Base-by-base conservation (phyloP, 73 alveolate species). In the Blepharisma japonicum region DNA sequence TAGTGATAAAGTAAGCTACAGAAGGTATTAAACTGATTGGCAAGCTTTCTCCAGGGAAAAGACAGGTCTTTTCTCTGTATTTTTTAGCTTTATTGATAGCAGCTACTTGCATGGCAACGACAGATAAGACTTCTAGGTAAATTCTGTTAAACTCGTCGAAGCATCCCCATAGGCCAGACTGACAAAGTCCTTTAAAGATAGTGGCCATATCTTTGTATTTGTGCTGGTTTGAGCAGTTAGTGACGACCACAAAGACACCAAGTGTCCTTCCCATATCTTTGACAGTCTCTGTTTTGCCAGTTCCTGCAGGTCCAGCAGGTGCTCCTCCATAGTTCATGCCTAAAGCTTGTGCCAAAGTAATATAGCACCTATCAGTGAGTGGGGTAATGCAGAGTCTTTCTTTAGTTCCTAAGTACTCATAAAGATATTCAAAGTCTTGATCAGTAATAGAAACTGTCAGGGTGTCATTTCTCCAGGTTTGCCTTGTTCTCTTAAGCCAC, bases 251-350 rank as follows among this genome's bases (percentile, higher is more conserved):
- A 91, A 94, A 97, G 38, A 95, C 97, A 61, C 99, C 99, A 87
- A 98, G 84, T 6, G 99, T 95, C 80, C 99, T 90, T 55, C 98
- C 99, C 92, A 98, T 91, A 91, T 95, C 99, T 88, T 97, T 98
- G 68, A 96, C 99, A 61, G 99, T 98, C 86, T 97, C 99, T 48
- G 99, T 98, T 89, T 98, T 98, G 23, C 99, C 99, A 3, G 99
- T 97, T 48, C 99, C 99, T 23, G 99, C 99, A 11, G 99, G 99
- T 7, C 99, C 99, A 2, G 99, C 99, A 14, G 99, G 99, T 48
- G 99, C 99, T 25, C 99, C 99, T 25, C 99, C 99, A 86, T 96
- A 98, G 86, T 87, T 96, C 99, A 98, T 98, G 77, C 99, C 98
- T 87, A 98, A 89, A 54, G 99, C 99, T 87, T 98, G 97, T 6